These are phyloP conservation scores for Sistotremastrum suecicum DNA, from an alignment of 768 basidiomycete genomes.

Conservation along the genomic window DNA sequence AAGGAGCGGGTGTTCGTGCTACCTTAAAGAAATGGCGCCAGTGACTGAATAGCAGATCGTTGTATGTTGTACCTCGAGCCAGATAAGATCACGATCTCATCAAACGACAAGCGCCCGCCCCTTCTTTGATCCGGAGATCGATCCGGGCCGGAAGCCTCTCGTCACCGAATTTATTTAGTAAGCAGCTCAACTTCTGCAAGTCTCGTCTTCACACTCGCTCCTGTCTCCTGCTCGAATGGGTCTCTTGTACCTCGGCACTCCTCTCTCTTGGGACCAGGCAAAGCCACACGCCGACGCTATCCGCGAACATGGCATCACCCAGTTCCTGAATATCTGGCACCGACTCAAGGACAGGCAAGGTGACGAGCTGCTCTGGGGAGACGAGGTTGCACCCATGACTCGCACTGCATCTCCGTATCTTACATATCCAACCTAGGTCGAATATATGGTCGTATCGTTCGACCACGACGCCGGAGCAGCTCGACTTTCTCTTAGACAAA, in stretches of 20 bases:
- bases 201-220: too few relatives aligned
- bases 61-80: too few relatives aligned
- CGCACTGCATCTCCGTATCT: constrained; percentile 7
- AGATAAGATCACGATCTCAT: too few relatives aligned
- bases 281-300: constrained; percentile 83
- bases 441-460: constrained; percentile 89
- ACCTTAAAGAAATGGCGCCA: constrained; percentile 43
- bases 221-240: constrained; percentile 47
- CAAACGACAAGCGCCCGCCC: too few relatives aligned
- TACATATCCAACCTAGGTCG: constrained; percentile 41
- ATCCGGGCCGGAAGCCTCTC: too few relatives aligned
- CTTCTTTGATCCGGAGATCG: too few relatives aligned
- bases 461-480: constrained; percentile 70
- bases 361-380: constrained; percentile 93
- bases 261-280: constrained; percentile 82
- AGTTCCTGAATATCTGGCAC: constrained; percentile 91
- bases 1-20: constrained; percentile 58
- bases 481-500: constrained; percentile 84
- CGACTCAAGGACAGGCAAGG: constrained; percentile 81
- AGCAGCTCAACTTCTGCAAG: too few relatives aligned
- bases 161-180: too few relatives aligned
- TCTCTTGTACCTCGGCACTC: constrained; percentile 83
- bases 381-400: constrained; percentile 51
- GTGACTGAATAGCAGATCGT: too few relatives aligned
- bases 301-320: constrained; percentile 81